phyloP scores from a whole-genome alignment of 129 eudicot species.

The Sambucus nigra region DNA sequence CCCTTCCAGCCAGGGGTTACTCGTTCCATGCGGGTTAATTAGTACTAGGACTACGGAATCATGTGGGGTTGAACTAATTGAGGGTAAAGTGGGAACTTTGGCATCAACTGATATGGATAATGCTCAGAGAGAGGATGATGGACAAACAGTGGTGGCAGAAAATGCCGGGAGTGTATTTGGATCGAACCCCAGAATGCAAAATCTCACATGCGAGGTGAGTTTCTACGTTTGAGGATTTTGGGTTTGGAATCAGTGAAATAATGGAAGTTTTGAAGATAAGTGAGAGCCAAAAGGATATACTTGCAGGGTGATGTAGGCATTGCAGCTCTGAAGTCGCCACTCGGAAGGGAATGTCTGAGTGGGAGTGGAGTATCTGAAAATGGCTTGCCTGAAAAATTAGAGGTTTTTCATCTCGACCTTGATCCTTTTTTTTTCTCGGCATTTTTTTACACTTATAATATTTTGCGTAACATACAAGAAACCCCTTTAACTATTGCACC shows the following conservation, averaged over 20 bases:
- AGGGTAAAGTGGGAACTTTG: too few relatives aligned
- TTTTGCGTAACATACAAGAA: too few relatives aligned
- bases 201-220: conserved; percentile 2
- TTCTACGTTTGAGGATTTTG: conserved; percentile 3
- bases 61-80: too few relatives aligned
- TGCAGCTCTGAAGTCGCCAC: neutral
- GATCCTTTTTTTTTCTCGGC: neutral
- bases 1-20: neutral
- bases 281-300: conserved; percentile 2
- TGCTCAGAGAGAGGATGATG: neutral
- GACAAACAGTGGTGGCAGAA: neutral
- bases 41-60: neutral
- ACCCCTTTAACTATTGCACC: too few relatives aligned
- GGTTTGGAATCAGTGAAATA: neutral
- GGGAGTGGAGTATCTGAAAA: neutral
- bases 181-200: neutral
- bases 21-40: neutral
- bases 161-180: neutral
- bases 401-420: neutral
- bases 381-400: neutral
- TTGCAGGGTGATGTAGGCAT: conserved; percentile 1
- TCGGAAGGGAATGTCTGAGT: too few relatives aligned
- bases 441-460: neutral
- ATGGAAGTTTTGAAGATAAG: conserved; percentile 5
- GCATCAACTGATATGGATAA: neutral